Conservation (phyloP, 495 filamentous ascomycete species). For the Pyrenopolyporus hunteri region DNA sequence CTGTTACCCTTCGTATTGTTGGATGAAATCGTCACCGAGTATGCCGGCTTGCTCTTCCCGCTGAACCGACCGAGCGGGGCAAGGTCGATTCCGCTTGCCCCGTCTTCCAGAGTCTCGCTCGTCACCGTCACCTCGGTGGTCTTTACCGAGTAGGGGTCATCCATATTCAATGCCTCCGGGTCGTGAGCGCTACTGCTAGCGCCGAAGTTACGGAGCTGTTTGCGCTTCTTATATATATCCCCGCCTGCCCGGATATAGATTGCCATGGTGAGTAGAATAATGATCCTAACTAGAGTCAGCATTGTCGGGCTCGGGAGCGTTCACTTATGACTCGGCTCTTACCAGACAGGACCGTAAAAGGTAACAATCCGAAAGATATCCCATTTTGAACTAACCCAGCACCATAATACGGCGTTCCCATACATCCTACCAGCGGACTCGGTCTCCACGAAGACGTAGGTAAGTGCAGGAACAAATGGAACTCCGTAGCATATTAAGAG, state of each 20-base stretch:
- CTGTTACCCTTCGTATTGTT: conserved; percentile 33
- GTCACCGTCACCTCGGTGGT: conserved; percentile 63
- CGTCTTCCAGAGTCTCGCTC: conserved; percentile 44
- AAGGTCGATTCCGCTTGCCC: conserved; percentile 29
- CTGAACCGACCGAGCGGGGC: conserved; percentile 34
- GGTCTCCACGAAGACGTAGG: conserved; percentile 68
- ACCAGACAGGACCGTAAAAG: conserved; percentile 89
- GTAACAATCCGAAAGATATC: conserved; percentile 75
- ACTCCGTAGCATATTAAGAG: conserved; percentile 75
- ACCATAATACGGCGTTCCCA: conserved; percentile 83
- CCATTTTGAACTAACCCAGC: conserved; percentile 73
- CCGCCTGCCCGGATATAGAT: conserved; percentile 78
- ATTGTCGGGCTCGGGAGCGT: neutral
- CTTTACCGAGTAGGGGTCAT: conserved; percentile 59
- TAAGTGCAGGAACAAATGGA: conserved; percentile 72
- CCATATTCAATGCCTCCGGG: conserved; percentile 52
- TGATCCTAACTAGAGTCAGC: conserved; percentile 51
- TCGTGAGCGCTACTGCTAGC: conserved; percentile 44
- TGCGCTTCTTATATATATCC: conserved; percentile 67
- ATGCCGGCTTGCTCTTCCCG: conserved; percentile 39
- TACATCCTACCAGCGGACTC: conserved; percentile 63
- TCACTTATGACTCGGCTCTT: conserved; percentile 23
- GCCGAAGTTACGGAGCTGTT: conserved; percentile 53
- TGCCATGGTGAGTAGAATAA: conserved; percentile 69
- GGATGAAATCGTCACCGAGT: conserved; percentile 57